Evolutionary conservation across 306 rosid species (phyloP), one percentile per base, ranked within the genome.

Genomic region (Dryas alaskensis): DNA sequence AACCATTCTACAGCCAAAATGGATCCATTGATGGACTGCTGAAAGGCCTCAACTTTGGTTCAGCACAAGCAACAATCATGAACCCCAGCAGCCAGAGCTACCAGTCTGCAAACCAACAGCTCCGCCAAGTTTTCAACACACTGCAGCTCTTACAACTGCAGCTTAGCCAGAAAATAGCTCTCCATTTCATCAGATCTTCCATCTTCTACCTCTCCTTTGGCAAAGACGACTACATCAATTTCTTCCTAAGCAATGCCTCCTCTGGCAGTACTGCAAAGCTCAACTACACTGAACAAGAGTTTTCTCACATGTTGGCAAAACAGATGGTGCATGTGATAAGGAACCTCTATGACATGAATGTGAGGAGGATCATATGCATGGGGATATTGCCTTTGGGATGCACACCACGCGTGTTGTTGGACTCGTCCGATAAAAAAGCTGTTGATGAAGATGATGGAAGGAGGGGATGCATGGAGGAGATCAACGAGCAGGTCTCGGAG

Each of bases 81-180:
- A 86, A 81, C 79, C 88, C 71, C n/a, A 77, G 76, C 77, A 73
- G 85, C 82, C 83, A 63, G 76, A 87, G 85, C 80, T 86, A 82
- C 79, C 98, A 93, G 81, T 90, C 97, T 73, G 93, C 86, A 12
- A 93, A 75, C 88, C 93, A 91, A 69, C 97, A 90, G 73, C 85
- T 90, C 14, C 92, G 98, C 61, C 98, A 93, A 70, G 90, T 78
- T 49, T 82, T 86, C 4, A 97, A 93, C 78, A 77, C 88, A 6
- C 17, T 93, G 57, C 93, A 93, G 87, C 79, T 87, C 27, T 59
- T 93, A 50, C 89, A 88, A 69, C 84, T 93, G 55, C 90, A 81
- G 37, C 81, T 90, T 50, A 74, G 67, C 13, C 79, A 76, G 65
- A 73, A 79, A 2, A 50, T 77, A 4, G 85, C 86, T 14, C 80